Evolutionary conservation across 1,139 yeast species (phyloP), one percentile per base, ranked within the genome.

Genomic region (Lodderomyces elongisporus): DNA sequence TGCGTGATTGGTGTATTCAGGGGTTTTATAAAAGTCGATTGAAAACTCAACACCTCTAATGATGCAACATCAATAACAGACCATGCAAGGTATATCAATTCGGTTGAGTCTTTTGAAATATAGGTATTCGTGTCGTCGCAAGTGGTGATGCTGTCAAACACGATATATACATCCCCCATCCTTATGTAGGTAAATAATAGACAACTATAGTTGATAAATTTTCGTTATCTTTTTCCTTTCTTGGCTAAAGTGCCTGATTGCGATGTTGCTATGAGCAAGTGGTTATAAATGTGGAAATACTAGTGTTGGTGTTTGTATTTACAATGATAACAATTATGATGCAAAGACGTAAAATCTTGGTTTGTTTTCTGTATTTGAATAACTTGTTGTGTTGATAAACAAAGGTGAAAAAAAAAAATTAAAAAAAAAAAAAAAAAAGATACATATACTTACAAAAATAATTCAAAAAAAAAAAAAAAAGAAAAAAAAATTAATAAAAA

Each of bases 51-150:
- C 41, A 50, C 53, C 22, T 58, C 55, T 28, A 73, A 55, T 4
- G 69, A 56, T 2, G 48, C 31, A 3, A 69, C 60, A 39, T 61
- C 65, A 14, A 79, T 56, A 4, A 73, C 48, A 20, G 66, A 48
- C 89, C 89, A 83, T 3, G 85, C 76, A 15, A 83, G 55, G 49
- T 79, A 85, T 32, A 79, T 72, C 42, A 76, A 60, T 54, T 83
- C 91, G 7, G 80, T 66, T 10, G 81, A 62, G 51, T 82, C 91
- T 42, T 71, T 74, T 23, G 80, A 60, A 32, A 78, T 73, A 46
- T 74, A 72, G 23, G 70, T 65, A 23, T 75, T 68, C 33, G 75
- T 68, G 37, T 80, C 88, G 49, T 80, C 88, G 45, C 83, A 76
- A 13, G 89, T 82, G 24, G 85, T 76, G 38, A 79, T 70, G 29